Percentiles rank a stretch among this genome's conserved stretches.
Evolutionary conservation across 768 basidiomycete genomes (phyloP).

Genomic region (Lactarius indigo): DNA sequence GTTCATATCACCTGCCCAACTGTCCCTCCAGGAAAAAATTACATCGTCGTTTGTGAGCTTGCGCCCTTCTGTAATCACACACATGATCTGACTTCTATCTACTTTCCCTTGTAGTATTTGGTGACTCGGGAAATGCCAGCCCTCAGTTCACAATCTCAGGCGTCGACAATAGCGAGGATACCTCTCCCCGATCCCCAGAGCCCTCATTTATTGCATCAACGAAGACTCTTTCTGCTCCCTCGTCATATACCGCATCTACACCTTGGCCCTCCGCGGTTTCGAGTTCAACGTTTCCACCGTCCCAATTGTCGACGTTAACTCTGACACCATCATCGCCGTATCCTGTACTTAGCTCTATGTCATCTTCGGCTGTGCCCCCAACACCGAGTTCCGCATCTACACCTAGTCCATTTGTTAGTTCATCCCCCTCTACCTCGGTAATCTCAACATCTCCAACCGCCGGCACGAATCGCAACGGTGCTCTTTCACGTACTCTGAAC

Average conservation of each 20-base stretch:
- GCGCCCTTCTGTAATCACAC: not conserved
- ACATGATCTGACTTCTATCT: not conserved
- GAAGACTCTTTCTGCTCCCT: not conserved
- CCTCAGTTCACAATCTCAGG: conserved; percentile 19
- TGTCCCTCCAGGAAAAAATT: conserved; percentile 37
- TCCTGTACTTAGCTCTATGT: not conserved
- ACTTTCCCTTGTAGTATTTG: conserved; percentile 10
- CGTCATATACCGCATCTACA: not conserved
- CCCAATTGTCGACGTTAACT: not conserved
- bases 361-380: not conserved
- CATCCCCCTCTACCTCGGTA: not conserved
- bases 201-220: not conserved
- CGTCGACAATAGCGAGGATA: not conserved
- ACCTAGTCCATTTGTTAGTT: not conserved
- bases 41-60: conserved; percentile 45
- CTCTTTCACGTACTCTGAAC: not conserved
- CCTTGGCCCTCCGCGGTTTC: not conserved
- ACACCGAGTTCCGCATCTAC: not conserved
- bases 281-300: not conserved
- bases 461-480: not conserved
- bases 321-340: not conserved
- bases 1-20: conserved; percentile 40
- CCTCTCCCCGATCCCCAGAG: not conserved
- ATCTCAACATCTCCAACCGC: not conserved
- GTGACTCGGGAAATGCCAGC: conserved; percentile 21